Evolutionary conservation across 2,329 filamentous ascomycete species (phyloP).

Genomic region (Tolypocladium tundrense): DNA sequence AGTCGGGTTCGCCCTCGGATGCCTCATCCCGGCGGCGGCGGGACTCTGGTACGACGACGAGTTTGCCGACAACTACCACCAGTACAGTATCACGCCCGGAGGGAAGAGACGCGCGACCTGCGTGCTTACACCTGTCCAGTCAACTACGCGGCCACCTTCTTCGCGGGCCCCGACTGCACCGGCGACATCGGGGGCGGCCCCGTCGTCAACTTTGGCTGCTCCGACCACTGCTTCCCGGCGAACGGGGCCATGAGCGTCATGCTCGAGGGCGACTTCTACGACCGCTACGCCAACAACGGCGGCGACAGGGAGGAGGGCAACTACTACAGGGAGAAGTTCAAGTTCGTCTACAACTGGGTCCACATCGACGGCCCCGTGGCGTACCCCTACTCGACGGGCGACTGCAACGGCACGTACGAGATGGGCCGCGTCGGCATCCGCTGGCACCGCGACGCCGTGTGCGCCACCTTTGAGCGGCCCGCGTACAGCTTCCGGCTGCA

Average conservation of each 20-base stretch:
- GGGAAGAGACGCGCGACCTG: too few relatives aligned
- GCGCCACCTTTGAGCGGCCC: background rate
- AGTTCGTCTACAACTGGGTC: too few relatives aligned
- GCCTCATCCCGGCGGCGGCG: background rate
- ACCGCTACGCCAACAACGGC: background rate
- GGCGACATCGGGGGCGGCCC: background rate
- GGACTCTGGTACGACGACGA: too few relatives aligned
- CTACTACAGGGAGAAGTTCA: background rate
- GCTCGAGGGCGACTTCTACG: background rate
- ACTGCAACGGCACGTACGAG: background rate
- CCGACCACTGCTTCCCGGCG: background rate
- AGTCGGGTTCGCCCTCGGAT: background rate
- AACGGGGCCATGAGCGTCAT: background rate
- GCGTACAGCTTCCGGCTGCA: background rate
- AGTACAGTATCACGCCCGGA: background rate
- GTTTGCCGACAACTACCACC: too few relatives aligned
- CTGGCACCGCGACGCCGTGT: background rate
- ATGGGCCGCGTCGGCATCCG: background rate
- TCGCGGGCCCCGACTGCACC: background rate
- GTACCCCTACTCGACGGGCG: background rate
- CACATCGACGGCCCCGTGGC: background rate
- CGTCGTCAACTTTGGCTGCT: background rate
- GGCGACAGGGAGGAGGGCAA: background rate
- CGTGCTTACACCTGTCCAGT: background rate
- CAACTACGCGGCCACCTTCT: background rate